These are phyloP conservation scores for Aspergillus novofumigatus DNA, from an alignment of 2,329 filamentous ascomycete genomes.

Conservation along the genomic window DNA sequence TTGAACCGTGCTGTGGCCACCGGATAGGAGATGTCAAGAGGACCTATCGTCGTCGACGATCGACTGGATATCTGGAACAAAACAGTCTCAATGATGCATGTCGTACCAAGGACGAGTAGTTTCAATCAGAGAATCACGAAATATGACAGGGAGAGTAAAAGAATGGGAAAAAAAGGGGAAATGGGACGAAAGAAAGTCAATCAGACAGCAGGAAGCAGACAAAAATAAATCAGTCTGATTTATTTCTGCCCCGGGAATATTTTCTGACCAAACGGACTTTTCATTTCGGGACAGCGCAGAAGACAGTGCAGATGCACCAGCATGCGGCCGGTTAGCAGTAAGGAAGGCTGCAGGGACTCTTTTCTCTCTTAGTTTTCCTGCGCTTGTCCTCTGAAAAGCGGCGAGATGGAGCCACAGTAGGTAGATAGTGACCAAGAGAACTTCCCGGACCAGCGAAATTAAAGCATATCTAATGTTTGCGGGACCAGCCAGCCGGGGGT, in stretches of 20 bases:
- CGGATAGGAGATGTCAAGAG: conserved; percentile 7
- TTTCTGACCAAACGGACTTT: conserved; percentile 22
- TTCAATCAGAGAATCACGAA: conserved; percentile 12
- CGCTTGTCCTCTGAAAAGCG: conserved; percentile 8
- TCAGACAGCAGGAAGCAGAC: conserved; percentile 18
- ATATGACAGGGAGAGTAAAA: conserved; percentile 12
- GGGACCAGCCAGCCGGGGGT: conserved; percentile 15
- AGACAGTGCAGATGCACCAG: conserved; percentile 14
- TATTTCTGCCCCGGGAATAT: conserved; percentile 12
- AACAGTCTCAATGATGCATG: conserved; percentile 22
- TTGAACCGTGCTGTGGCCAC: conserved; percentile 11
- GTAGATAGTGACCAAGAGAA: conserved; percentile 5
- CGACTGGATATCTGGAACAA: conserved; percentile 17
- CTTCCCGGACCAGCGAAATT: conserved; percentile 12
- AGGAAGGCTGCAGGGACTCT: conserved; percentile 33
- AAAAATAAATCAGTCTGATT: conserved; percentile 9
- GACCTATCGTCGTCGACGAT: conserved; percentile 14
- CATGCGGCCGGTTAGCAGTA: conserved; percentile 15
- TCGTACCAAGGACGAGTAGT: conserved; percentile 14
- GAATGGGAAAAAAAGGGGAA: conserved; percentile 1
- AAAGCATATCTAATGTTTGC: conserved; percentile 14
- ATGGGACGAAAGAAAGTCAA: conserved; percentile 9
- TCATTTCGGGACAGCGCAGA: conserved; percentile 20
- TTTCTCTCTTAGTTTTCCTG: conserved; percentile 12
- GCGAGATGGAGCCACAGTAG: conserved; percentile 10